Evolutionary conservation across 139 green algal species (phyloP), one percentile per base, ranked within the genome.

Genomic region (Chlorella ohadii): DNA sequence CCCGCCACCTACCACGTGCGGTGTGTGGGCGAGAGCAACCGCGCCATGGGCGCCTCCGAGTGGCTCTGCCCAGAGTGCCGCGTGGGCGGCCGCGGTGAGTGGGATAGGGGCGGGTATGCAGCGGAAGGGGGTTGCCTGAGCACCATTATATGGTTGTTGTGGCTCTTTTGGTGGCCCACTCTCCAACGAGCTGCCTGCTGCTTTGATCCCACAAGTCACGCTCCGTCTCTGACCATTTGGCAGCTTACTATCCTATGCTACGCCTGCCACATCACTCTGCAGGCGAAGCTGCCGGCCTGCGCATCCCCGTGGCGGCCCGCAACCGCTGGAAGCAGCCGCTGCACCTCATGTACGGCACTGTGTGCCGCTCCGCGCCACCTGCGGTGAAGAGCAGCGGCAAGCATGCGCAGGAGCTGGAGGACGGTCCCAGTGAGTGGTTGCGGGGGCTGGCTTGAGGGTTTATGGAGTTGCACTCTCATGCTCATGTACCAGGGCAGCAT

Each of bases 1-100:
- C 96, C 96, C 0, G 96, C 93, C 12, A 93, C 95, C 47, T 98
- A 94, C 89, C 96, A 98, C 90, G 66, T 95, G 72, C 86, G 90
- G 36, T 98, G 96, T 87, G 85, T 96, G 56, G 92, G 90, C 6
- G 91, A 96, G 84, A 92, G 27, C 20, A 44, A 57, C 68, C 88
- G 87, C 41, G 82, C 77, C 25, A 72, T 96, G 6, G 87, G 91
- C 3, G 77, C 89, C 3, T 89, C 86, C 22, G 86, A 94, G 31
- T 96, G 92, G 92, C 84, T 88, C 20, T 96, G 93, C 81, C 87
- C 92, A 27, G 93, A 96, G 81, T 96, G 93, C 82, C 72, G 63
- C 27, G 41, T 92, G 15, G 93, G 93, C 27, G 90, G 92, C 19
- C 51, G 92, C 57, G 93, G 92, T 92, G 84, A 77, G 85, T 44